Conservation (phyloP, 352 stramenopile species). For the Pythium apleroticum region DNA sequence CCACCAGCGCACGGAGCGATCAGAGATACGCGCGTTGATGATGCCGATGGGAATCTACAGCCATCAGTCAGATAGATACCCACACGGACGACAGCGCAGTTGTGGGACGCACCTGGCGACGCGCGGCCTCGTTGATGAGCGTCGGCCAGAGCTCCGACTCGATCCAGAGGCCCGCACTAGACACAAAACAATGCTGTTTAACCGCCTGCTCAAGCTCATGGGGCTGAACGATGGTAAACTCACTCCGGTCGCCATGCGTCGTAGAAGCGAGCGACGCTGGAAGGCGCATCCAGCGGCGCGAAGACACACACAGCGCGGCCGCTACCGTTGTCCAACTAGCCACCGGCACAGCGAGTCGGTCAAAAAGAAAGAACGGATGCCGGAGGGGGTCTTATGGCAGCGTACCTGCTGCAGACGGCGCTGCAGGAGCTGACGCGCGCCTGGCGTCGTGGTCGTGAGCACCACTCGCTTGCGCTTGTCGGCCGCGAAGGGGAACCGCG, state of each 20-base stretch:
- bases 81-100: no score
- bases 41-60: constrained; percentile 53
- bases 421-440: constrained; percentile 47
- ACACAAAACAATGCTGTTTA: background rate
- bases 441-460: constrained; percentile 67
- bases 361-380: background rate
- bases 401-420: constrained; percentile 23
- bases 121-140: constrained; percentile 52
- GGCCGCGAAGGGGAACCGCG: constrained; percentile 19
- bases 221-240: no score
- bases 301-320: constrained; percentile 48
- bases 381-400: background rate
- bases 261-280: constrained; percentile 57
- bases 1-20: constrained; percentile 52
- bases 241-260: constrained; percentile 64
- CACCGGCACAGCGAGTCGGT: background rate
- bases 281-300: constrained; percentile 59
- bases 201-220: no score
- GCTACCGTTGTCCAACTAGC: constrained; percentile 20
- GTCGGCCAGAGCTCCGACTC: constrained; percentile 85
- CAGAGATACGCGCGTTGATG: constrained; percentile 66
- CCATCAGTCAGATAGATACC: background rate
- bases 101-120: constrained; percentile 31
- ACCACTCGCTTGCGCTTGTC: constrained; percentile 37
- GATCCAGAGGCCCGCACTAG: constrained; percentile 63